Evolutionary conservation across 306 rosid genomes (phyloP), one percentile per base, ranked within the genome.

Genomic region (Acacia crassicarpa): DNA sequence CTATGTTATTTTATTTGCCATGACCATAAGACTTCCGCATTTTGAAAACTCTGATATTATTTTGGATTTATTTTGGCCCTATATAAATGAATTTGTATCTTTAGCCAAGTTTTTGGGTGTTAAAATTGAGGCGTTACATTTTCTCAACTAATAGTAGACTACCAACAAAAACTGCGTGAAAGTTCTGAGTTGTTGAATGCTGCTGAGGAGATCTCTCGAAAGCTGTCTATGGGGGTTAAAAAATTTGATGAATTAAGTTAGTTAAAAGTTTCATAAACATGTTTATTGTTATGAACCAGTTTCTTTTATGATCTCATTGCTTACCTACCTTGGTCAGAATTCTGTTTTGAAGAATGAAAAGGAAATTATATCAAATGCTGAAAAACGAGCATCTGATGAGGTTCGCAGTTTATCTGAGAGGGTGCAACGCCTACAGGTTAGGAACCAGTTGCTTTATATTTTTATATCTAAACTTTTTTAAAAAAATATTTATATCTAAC

Each of bases 301-400:
- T 75, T 70, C 19, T 75, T 78, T 38, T 0, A 45, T 58, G 78
- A 15, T 30, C 84, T 82, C 49, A 81, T 73, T 30, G 25, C 3
- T 13, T 81, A 46, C 46, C 12, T 62, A 80, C 41, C 54, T 53
- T 66, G 48, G 4, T 83, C 84, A 95, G 99, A 85, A 90, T 16
- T 92, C 99, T 67, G 33, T 88, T 78, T 76, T 90, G 80, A 93
- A 90, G 89, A 82, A 84, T 72, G 97, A 91, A 90, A 95, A 95
- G 84, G 99, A 92, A 86, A 84, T 95, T 85, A 33, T 93, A 44
- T 85, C 83, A 79, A 90, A 87, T 92, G 98, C 99, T 81, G 98
- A 95, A 80, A 92, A 93, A 89, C 89, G 98, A 86, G 99, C 99
- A 51, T 85, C 87, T 16, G 87, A 92, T 12, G 99, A 95, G 88